phyloP scores from a whole-genome alignment of 208 protist genomes.

The Vickermania ingenoplastis region DNA sequence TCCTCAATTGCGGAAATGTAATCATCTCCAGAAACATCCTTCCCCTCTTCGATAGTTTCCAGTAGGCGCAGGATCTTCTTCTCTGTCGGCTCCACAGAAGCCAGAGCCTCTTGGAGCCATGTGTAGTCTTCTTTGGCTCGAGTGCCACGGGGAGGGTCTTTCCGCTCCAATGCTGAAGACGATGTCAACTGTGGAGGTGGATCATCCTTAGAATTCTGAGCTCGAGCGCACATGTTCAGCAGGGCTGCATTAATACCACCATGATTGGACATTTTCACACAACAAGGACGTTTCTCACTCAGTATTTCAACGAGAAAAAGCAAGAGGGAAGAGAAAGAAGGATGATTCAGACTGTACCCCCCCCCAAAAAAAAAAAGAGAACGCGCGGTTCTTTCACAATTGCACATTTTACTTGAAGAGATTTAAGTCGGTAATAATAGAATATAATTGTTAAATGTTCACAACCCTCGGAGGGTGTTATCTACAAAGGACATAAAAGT shows the following conservation, averaged over 20 bases:
- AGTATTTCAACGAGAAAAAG: not conserved
- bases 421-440: not conserved
- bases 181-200: constrained; percentile 6
- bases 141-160: not conserved
- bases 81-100: constrained; percentile 67
- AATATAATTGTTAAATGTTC: not conserved
- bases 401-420: not conserved
- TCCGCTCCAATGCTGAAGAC: not conserved
- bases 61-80: constrained; percentile 35
- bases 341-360: constrained; percentile 3
- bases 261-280: constrained; percentile 36
- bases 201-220: not conserved
- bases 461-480: constrained; percentile 4
- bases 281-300: not conserved
- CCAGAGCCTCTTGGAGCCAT: constrained; percentile 62
- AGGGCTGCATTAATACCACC: constrained; percentile 36
- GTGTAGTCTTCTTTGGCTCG: constrained; percentile 29
- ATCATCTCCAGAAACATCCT: constrained; percentile 15
- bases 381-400: not conserved
- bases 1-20: constrained; percentile 38
- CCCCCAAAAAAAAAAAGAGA: not conserved
- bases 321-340: constrained; percentile 12
- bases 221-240: constrained; percentile 30
- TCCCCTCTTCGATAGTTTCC: constrained; percentile 10
- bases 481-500: no score